Evolutionary conservation across 768 basidiomycete species (phyloP).

Genomic region (Pisolithus orientalis): DNA sequence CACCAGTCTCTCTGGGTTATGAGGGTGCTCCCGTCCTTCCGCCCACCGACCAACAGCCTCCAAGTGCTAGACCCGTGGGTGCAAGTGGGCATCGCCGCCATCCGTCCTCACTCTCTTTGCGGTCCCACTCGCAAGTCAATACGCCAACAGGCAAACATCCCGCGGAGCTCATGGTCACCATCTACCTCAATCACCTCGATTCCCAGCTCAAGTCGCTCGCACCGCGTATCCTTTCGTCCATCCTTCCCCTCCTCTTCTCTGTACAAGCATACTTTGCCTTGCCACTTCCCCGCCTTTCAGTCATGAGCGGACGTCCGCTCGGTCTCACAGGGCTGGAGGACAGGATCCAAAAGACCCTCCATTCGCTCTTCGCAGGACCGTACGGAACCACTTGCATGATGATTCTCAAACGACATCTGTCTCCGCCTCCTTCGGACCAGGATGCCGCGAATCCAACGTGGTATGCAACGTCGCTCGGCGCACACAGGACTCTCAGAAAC

Average conservation of each 20-base stretch:
- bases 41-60: constrained; percentile 24
- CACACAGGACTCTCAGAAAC: constrained; percentile 55
- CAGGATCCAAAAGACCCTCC: constrained; percentile 50
- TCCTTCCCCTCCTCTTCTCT: constrained; percentile 72
- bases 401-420: constrained; percentile 53
- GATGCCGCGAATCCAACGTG: constrained; percentile 17
- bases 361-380: constrained; percentile 54
- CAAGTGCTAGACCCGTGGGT: constrained; percentile 11
- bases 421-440: constrained; percentile 34
- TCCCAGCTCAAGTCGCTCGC: constrained; percentile 56
- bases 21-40: constrained; percentile 19
- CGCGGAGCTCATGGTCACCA: constrained; percentile 54
- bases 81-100: constrained; percentile 48
- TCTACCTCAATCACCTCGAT: constrained; percentile 61
- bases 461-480: constrained; percentile 45
- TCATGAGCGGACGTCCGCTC: constrained; percentile 34
- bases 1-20: constrained; percentile 9
- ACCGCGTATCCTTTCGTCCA: constrained; percentile 43
- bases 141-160: constrained; percentile 37
- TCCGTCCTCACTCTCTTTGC: constrained; percentile 53
- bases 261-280: constrained; percentile 58
- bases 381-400: constrained; percentile 61
- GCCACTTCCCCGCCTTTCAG: constrained; percentile 62
- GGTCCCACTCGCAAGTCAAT: constrained; percentile 32
- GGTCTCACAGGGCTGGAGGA: constrained; percentile 40